Percentiles rank a stretch among this genome's conserved stretches.
Conservation (phyloP, 768 basidiomycete species). For the Cystofilobasidium capitatum region DNA sequence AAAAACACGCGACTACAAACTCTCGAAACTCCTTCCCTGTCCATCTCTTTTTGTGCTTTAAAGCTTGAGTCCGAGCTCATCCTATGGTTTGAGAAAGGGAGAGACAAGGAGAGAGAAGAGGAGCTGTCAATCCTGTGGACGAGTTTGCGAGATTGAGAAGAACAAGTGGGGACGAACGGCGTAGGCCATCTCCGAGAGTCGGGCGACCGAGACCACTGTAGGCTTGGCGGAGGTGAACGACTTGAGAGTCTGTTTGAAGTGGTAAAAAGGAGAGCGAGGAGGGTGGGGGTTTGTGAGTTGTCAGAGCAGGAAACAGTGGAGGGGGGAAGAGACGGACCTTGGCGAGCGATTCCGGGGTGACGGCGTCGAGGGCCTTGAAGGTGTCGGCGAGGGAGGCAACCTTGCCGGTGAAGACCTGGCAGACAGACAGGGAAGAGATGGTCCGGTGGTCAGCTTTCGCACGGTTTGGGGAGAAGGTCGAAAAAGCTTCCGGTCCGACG, state of each 20-base stretch:
- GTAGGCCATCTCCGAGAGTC: constrained; percentile 64
- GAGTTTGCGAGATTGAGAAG: neutral
- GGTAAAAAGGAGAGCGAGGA: neutral
- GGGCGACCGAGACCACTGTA: constrained; percentile 77
- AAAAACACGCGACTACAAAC: too few relatives aligned
- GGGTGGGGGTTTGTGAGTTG: too few relatives aligned
- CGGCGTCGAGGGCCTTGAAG: constrained; percentile 58
- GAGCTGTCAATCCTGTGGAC: too few relatives aligned
- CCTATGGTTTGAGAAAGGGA: neutral
- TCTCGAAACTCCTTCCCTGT: too few relatives aligned
- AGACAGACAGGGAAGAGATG: neutral
- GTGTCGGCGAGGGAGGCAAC: constrained; percentile 53
- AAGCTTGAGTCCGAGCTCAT: constrained; percentile 21
- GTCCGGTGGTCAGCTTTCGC: neutral
- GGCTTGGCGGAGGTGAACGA: constrained; percentile 64
- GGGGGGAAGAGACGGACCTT: constrained; percentile 46
- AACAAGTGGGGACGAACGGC: constrained; percentile 39
- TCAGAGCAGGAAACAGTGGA: neutral
- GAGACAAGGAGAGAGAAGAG: neutral
- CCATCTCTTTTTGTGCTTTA: too few relatives aligned
- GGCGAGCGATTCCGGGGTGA: constrained; percentile 56
- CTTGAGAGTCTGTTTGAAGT: constrained; percentile 40
- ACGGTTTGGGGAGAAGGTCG: neutral
- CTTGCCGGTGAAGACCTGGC: constrained; percentile 55
- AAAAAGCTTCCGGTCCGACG: constrained; percentile 28